A percentile compares a stretch with the other conserved stretches of the same genome.
These are phyloP conservation scores for Yamadazyma trypodendri DNA, from an alignment of 1,139 yeast genomes.

Conservation along the genomic window DNA sequence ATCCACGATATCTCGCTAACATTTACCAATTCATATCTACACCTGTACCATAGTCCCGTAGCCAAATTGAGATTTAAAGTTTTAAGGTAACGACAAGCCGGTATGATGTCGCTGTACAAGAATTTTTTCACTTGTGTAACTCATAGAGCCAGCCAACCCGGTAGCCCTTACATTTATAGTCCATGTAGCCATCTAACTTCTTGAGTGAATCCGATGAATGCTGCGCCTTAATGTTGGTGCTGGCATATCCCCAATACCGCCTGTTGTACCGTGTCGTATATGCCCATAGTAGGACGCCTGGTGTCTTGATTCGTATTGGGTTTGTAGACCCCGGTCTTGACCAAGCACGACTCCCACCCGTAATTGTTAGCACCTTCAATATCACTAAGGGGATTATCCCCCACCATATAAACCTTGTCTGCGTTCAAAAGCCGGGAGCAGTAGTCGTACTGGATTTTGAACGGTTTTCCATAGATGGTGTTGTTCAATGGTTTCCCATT, in stretches of 20 bases:
- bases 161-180: too few species aligned
- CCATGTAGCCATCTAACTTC: too few species aligned
- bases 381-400: constrained; percentile 94
- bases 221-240: neutral
- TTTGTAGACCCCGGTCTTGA: constrained; percentile 82
- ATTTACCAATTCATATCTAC: neutral
- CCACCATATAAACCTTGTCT: constrained; percentile 79
- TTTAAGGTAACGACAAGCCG: too few species aligned
- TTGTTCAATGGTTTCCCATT: constrained; percentile 49
- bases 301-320: constrained; percentile 45
- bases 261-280: constrained; percentile 47
- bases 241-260: constrained; percentile 35
- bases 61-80: too few species aligned
- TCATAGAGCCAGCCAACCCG: too few species aligned
- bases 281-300: constrained; percentile 37
- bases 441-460: constrained; percentile 73
- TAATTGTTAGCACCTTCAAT: constrained; percentile 82
- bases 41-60: neutral
- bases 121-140: too few species aligned
- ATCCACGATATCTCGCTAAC: too few species aligned
- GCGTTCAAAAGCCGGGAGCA: constrained; percentile 51
- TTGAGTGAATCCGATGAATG: too few species aligned
- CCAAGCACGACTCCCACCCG: constrained; percentile 87
- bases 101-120: too few species aligned
- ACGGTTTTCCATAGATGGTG: constrained; percentile 83